Base-by-base conservation (phyloP, 495 filamentous ascomycete genomes). In the Daldinia grandis region DNA sequence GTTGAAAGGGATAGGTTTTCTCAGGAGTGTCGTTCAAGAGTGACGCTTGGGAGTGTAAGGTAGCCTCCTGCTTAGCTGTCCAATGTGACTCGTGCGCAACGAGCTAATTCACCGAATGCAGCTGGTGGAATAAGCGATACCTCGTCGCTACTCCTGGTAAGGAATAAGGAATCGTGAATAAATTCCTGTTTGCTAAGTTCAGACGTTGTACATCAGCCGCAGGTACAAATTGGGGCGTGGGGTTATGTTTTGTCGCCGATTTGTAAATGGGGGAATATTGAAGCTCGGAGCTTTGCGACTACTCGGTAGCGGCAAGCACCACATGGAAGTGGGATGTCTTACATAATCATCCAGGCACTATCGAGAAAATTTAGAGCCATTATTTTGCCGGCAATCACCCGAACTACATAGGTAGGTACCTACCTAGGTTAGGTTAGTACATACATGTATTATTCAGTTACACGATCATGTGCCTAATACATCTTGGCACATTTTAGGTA, bases 221-320 rank as follows among this genome's bases (percentile, higher is more conserved):
- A 35, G 12, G 30, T 24, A 56, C 5, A 19, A 33, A 56, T 4
- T 4, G 8, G 30, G 27, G 53, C 17, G 28, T 56, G 53, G 27
- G 53, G 19, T 31, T 35, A 17, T 37, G 30, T 12, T 14, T 21
- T 56, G 27, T 19, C 14, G 53, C 17, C 30, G 17, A 56, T 10
- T 28, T 49, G 55, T 4, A 35, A 58, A 59, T 53, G 61, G 58
- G 25, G 27, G 17, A 69, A 63, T 55, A 49, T 67, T 54, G 44
- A 37, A 67, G 57, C 56, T 67, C 56, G 57, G 57, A 67, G 64
- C 64, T 67, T 50, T 67, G 50, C 64, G 64, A 59, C 59, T 60
- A 35, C 44, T 56, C 50, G 58, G 33, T 55, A 30, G 31, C 42
- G 9, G 42, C 42, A 21, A 47, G 24, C 8, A 33, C n/a, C 24